Base-by-base conservation (phyloP, 495 filamentous ascomycete genomes). In the Glarea lozoyensis region DNA sequence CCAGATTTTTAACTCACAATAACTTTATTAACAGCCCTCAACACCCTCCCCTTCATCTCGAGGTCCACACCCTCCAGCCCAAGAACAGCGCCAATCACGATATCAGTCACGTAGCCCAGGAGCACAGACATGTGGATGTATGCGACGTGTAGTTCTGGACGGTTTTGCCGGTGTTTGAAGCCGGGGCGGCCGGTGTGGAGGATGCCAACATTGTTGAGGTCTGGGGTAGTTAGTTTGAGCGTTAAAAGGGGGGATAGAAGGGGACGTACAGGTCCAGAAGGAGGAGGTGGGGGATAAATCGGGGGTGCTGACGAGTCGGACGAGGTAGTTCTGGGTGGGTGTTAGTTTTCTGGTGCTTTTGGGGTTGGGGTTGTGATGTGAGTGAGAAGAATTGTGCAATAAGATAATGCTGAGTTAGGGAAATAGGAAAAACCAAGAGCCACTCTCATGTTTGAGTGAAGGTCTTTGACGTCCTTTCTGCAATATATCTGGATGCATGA, bases 21-120 rank as follows among this genome's bases (percentile, higher is more conserved):
- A 19, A 74, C 65, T 52, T 74, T 74, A 36, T 65, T 65, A 23
- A 74, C 46, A 40, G 70, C 51, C 13, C 37, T 25, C 21, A 58
- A 34, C 4, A 58, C 55, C 17, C 24, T 45, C 11, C 33, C 22
- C 45, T 55, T 58, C 42, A 34, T 44, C 24, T 13, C 35, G 12
- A 19, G 37, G 18, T 49, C 48, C 23, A 58, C 47, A 15, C 18
- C 54, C 34, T 48, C 35, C 55, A 58, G 46, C 1, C 40, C 51
- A 22, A 64, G 50, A 1, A 65, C 57, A 0, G 60, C 59, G 1
- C 37, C 48, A 16, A 66, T 47, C 1, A 64, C 51, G 16, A 62
- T 31, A 31, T 64, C 60, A 21, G 60, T 38, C 7, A 66, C 60
- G 39, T 58, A 65, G 16, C 60, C 62, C 0, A 66, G 45, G 2